Percentiles rank a stretch among this genome's conserved stretches.
phyloP scores from a whole-genome alignment of 352 stramenopile genomes.

The Achlya hypogyna region DNA sequence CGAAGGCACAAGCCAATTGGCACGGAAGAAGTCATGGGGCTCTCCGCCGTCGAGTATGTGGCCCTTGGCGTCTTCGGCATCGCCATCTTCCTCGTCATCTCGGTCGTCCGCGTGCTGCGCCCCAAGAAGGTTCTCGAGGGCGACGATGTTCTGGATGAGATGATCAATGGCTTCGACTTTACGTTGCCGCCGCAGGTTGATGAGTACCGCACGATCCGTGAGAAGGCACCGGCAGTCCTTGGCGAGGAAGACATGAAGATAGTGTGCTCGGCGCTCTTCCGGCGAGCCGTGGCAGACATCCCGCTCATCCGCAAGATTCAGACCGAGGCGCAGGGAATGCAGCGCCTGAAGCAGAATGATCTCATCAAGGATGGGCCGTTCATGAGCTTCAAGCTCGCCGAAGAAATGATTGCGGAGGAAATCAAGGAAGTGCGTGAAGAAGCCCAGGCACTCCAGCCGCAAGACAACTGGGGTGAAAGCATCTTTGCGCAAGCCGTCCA shows the following conservation, averaged over 20 bases:
- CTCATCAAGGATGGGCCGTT: conserved; percentile 82
- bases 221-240: conserved; percentile 32
- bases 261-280: conserved; percentile 75
- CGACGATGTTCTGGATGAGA: conserved; percentile 72
- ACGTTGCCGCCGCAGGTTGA: conserved; percentile 71
- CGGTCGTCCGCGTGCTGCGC: conserved; percentile 57
- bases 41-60: conserved; percentile 62
- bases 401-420: conserved; percentile 81
- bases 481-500: conserved; percentile 83
- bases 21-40: conserved; percentile 1
- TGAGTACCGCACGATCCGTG: conserved; percentile 58
- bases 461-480: conserved; percentile 77
- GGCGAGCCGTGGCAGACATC: conserved; percentile 72
- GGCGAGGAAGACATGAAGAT: conserved; percentile 42
- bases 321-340: conserved; percentile 74
- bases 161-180: conserved; percentile 88
- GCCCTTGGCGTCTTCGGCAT: conserved; percentile 47
- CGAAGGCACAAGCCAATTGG: background rate
- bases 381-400: conserved; percentile 80
- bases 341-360: conserved; percentile 81
- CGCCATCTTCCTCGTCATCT: conserved; percentile 44
- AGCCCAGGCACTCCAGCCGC: conserved; percentile 71
- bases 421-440: conserved; percentile 78
- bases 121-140: conserved; percentile 60
- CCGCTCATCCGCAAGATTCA: conserved; percentile 83